Evolutionary conservation across 495 filamentous ascomycete species (phyloP).

Genomic region (Bathelium albidoporum): DNA sequence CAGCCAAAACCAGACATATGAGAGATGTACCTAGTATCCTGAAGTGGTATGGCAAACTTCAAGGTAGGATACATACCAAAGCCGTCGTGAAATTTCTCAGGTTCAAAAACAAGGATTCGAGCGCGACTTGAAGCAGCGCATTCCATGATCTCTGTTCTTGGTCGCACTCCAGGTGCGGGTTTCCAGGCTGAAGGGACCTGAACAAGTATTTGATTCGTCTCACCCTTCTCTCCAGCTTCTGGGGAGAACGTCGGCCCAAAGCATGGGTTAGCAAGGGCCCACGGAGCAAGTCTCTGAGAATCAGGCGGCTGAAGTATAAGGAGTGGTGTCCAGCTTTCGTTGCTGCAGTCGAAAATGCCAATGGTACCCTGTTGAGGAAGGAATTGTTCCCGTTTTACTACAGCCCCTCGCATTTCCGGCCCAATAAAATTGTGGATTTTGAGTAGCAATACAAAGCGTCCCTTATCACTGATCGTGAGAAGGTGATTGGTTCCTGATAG

Average conservation of each 20-base stretch:
- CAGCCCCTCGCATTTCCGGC: not conserved
- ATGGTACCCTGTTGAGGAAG: not conserved
- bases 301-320: not conserved
- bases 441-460: not conserved
- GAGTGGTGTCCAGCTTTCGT: not conserved
- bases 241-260: not conserved
- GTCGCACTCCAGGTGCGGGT: not conserved
- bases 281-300: not conserved
- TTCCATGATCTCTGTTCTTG: not conserved
- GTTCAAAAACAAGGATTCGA: not conserved
- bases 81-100: not conserved
- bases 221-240: not conserved
- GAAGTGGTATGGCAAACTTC: not conserved
- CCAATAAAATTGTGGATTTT: not conserved
- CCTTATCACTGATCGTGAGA: not conserved
- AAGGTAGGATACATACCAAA: not conserved
- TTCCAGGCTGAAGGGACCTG: not conserved
- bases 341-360: not conserved
- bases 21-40: not conserved
- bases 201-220: not conserved
- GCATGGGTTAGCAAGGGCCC: not conserved
- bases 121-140: not conserved
- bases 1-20: too few species aligned
- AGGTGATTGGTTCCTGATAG: not conserved
- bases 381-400: not conserved